Conservation (phyloP, 2,329 filamentous ascomycete species). For the Botryotinia globosa region DNA sequence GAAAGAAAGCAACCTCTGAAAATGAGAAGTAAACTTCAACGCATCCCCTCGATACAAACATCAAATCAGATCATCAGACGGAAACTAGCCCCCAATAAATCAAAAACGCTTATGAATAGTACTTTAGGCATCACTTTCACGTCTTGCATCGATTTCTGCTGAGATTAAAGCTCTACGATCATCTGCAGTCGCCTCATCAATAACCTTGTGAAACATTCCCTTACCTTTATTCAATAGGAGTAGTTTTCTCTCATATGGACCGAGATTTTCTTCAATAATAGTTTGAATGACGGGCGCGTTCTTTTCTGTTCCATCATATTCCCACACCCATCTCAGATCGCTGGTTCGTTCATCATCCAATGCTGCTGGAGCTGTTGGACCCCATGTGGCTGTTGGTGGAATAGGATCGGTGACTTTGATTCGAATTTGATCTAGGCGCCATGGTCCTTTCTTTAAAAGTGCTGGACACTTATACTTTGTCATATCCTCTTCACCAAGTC, state of each 20-base stretch:
- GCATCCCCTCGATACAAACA: constrained; percentile 7
- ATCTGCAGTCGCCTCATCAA: constrained; percentile 14
- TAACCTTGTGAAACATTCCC: constrained; percentile 22
- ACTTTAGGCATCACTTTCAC: constrained; percentile 10
- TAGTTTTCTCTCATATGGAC: constrained; percentile 51
- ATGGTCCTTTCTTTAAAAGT: constrained; percentile 33
- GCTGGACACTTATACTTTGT: constrained; percentile 41
- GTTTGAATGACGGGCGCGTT: constrained; percentile 43
- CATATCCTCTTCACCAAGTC: constrained; percentile 40
- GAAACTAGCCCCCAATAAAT: constrained; percentile 18
- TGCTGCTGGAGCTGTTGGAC: constrained; percentile 31
- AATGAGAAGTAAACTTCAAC: constrained; percentile 10
- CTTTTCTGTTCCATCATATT: constrained; percentile 47
- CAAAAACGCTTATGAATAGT: constrained; percentile 7
- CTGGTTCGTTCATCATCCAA: constrained; percentile 34
- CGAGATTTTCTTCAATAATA: constrained; percentile 53
- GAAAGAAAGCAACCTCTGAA: constrained; percentile 6
- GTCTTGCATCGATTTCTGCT: constrained; percentile 10
- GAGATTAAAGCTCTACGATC: constrained; percentile 2
- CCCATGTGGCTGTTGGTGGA: constrained; percentile 38
- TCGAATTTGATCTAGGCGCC: constrained; percentile 30
- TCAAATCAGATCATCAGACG: constrained; percentile 15
- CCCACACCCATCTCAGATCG: constrained; percentile 52
- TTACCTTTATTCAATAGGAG: constrained; percentile 42
- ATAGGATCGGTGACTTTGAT: constrained; percentile 37